A percentile compares a stretch with the other conserved stretches of the same genome.
Evolutionary conservation across 495 filamentous ascomycete species (phyloP).

Genomic region (Neurospora tetrasperma): DNA sequence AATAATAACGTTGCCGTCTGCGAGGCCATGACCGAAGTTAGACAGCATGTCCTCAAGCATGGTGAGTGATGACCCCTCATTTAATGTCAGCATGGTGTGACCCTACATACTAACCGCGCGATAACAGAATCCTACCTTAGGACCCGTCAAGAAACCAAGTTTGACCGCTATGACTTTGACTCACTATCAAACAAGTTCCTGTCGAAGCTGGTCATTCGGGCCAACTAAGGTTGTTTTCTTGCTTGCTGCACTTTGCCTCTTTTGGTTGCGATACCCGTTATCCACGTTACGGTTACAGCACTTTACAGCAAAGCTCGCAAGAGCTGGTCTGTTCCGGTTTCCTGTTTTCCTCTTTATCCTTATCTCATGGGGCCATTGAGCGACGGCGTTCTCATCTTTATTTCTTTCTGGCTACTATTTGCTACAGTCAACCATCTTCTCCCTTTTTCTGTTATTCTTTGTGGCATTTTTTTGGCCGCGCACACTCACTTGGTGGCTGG

Average conservation of each 20-base stretch:
- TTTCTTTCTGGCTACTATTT: conserved; percentile 2
- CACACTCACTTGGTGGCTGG: conserved; percentile 11
- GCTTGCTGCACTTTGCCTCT: conserved; percentile 14
- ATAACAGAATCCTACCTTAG: conserved; percentile 44
- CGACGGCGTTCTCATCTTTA: conserved; percentile 18
- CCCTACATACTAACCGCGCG: background rate
- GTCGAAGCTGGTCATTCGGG: conserved; percentile 85
- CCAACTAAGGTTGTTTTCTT: conserved; percentile 49
- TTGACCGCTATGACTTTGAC: conserved; percentile 84
- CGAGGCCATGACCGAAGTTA: conserved; percentile 88
- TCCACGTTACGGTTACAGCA: conserved; percentile 9
- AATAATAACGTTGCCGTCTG: conserved; percentile 83
- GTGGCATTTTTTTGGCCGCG: background rate
- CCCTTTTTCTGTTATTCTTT: background rate
- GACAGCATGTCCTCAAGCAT: conserved; percentile 77
- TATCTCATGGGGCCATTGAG: conserved; percentile 13
- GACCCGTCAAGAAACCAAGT: conserved; percentile 51
- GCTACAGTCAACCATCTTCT: background rate
- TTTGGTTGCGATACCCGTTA: conserved; percentile 16
- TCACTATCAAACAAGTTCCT: conserved; percentile 90
- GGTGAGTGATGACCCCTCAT: conserved; percentile 45
- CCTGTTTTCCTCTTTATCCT: conserved; percentile 22
- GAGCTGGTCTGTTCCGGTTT: conserved; percentile 17
- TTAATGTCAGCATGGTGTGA: conserved; percentile 5
- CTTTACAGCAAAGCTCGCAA: conserved; percentile 15